phyloP scores from a whole-genome alignment of 345 rosid species.

The Brassica rapa region DNA sequence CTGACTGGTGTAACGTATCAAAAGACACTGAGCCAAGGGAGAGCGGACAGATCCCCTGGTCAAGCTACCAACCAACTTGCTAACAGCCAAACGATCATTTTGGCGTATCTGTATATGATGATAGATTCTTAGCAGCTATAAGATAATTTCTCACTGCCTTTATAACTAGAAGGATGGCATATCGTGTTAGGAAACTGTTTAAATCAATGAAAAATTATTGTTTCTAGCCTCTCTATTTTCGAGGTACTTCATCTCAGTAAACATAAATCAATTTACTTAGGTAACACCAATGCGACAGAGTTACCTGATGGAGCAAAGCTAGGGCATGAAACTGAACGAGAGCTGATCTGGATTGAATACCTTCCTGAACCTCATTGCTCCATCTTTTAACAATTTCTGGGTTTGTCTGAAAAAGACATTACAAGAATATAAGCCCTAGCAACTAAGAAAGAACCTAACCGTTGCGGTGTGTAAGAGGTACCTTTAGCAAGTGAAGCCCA shows the following conservation, averaged over 20 bases:
- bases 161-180: neutral
- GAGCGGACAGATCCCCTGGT: conserved; percentile 95
- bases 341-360: conserved; percentile 95
- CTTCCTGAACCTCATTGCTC: conserved; percentile 99
- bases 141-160: conserved; percentile 10
- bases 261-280: neutral
- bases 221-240: neutral
- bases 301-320: conserved; percentile 88
- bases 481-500: conserved; percentile 96
- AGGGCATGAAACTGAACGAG: conserved; percentile 98
- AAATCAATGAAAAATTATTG: conserved; percentile 2
- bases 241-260: conserved; percentile 1
- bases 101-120: conserved; percentile 72
- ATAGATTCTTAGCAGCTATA: conserved; percentile 20
- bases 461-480: conserved; percentile 27
- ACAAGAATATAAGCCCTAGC: neutral
- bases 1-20: conserved; percentile 93
- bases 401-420: conserved; percentile 54
- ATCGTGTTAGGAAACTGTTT: neutral
- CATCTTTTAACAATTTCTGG: conserved; percentile 96
- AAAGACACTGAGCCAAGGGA: conserved; percentile 93
- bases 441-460: neutral
- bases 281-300: conserved; percentile 20
- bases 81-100: conserved; percentile 88
- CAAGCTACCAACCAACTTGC: conserved; percentile 86